Base-by-base conservation (phyloP, 225 moss, liverwort and hornwort genomes). In the Straminergon stramineum region DNA sequence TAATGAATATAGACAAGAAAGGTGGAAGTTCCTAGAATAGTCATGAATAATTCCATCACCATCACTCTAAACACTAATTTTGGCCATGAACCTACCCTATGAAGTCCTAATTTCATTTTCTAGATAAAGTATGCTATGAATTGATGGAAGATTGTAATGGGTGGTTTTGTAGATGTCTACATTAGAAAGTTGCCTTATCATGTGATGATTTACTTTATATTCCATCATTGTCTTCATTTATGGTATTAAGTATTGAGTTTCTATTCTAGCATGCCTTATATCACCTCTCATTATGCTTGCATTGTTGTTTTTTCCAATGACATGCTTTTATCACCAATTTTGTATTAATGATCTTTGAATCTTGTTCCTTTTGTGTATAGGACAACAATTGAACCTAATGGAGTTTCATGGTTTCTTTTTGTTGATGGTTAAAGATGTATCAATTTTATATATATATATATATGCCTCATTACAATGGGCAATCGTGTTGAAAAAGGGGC, bases 381-480 rank as follows among this genome's bases (percentile, higher is more conserved):
- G 24, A 39, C n/a, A n/a, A n/a, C 23, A 70, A 70, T 1, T n/a
- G 4, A n/a, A n/a, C n/a, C 13, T n/a, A 13, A 2, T n/a, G 7
- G 0, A n/a, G 1, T 20, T 67, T 20, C 6, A 37, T 5, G 5
- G 11, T 11, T 6, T 22, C 1, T n/a, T n/a, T 23, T n/a, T 69
- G 5, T 20, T 37, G 3, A n/a, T 22, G n/a, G n/a, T 69, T n/a
- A 69, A n/a, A 6, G 13, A 22, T 69, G 22, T n/a, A 0, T 4
- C 13, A n/a, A 69, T n/a, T n/a, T 66, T 17, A 6, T n/a, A n/a
- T n/a, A n/a, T n/a, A 66, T n/a, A n/a, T 4, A 23, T 69, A n/a
- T 1, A 2, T 69, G 21, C 23, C 6, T 4, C 60, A 9, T 5
- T 4, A 10, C 7, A 0, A 0, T n/a, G n/a, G n/a, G 1, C 6